Evolutionary conservation across 305 asterid genomes (phyloP).

Genomic region (Solanum chacoense): DNA sequence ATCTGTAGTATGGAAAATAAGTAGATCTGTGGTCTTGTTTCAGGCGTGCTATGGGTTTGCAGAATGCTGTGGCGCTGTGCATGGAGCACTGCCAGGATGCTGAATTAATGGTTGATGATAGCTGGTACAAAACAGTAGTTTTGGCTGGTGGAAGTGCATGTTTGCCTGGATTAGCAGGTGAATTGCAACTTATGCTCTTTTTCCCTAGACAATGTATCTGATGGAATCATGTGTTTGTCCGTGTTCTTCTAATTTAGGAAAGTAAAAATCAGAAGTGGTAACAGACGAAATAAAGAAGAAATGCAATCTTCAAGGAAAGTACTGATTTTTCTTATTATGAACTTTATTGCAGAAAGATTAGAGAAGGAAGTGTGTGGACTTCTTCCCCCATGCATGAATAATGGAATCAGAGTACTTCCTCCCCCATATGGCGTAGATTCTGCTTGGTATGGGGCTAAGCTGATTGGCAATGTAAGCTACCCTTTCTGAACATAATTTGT

Average conservation of each 20-base stretch:
- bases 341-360: constrained; percentile 55
- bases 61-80: constrained; percentile 80
- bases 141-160: constrained; percentile 90
- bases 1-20: background rate
- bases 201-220: background rate
- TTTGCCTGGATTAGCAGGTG: constrained; percentile 96
- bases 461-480: constrained; percentile 75
- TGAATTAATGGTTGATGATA: constrained; percentile 58
- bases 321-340: background rate
- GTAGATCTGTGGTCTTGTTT: constrained; percentile 6
- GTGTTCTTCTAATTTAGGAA: background rate
- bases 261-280: background rate
- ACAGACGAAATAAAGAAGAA: background rate
- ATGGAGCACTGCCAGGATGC: constrained; percentile 91
- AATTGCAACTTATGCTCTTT: constrained; percentile 5
- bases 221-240: background rate
- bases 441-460: constrained; percentile 95
- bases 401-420: constrained; percentile 71
- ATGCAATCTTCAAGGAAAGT: background rate
- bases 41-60: constrained; percentile 92
- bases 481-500: background rate
- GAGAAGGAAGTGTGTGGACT: constrained; percentile 57
- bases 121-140: constrained; percentile 84
- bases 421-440: constrained; percentile 85
- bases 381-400: constrained; percentile 38